Evolutionary conservation across 2,329 filamentous ascomycete genomes (phyloP).

Genomic region (Talaromyces rugulosus): DNA sequence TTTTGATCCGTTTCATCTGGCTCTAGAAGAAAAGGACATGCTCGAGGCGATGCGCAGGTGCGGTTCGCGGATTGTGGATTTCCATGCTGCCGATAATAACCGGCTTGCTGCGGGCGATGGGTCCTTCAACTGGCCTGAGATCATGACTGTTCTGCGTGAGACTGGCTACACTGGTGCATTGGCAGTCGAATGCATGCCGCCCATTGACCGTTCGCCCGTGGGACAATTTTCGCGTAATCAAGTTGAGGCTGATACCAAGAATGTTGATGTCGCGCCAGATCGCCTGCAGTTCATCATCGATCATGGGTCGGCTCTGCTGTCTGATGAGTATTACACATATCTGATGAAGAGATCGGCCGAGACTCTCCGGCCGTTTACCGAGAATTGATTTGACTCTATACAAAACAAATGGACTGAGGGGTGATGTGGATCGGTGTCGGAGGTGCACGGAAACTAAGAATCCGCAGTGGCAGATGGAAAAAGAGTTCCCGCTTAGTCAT

Average conservation of each 20-base stretch:
- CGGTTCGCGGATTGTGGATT: constrained; percentile 2
- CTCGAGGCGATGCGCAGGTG: constrained; percentile 3
- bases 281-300: constrained; percentile 8
- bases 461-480: background rate
- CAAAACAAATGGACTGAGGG: background rate
- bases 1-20: constrained; percentile 9
- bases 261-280: constrained; percentile 2
- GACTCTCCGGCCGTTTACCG: constrained; percentile 3
- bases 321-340: constrained; percentile 10
- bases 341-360: constrained; percentile 7
- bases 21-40: constrained; percentile 8
- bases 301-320: constrained; percentile 6
- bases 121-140: constrained; percentile 4
- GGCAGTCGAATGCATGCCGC: constrained; percentile 8
- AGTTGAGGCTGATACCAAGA: background rate
- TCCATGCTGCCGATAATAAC: constrained; percentile 10
- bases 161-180: constrained; percentile 5
- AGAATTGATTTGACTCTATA: background rate
- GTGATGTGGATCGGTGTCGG: too few species aligned
- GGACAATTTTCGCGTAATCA: background rate
- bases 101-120: constrained; percentile 8
- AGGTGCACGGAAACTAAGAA: too few species aligned
- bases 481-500: background rate
- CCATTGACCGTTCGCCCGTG: constrained; percentile 8
- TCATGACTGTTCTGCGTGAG: background rate